Evolutionary conservation across 768 basidiomycete species (phyloP).

Genomic region (Lentinula sp.): DNA sequence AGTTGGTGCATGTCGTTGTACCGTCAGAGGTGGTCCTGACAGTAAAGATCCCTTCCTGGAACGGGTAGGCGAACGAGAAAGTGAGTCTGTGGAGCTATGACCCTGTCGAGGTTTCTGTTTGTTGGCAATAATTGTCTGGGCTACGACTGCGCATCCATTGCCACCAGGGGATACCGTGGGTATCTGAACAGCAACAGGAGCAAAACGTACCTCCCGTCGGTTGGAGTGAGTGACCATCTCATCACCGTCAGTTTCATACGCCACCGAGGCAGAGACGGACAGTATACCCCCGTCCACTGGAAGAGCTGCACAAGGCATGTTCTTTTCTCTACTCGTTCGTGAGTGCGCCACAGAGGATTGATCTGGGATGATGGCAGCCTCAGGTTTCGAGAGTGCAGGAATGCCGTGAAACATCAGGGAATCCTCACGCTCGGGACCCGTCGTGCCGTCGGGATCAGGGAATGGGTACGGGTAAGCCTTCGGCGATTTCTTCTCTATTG

Average conservation of each 20-base stretch:
- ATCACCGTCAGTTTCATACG: neutral
- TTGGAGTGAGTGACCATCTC: neutral
- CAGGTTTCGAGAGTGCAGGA: neutral
- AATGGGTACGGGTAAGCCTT: neutral
- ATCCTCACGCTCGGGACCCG: neutral
- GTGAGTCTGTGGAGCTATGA: too few relatives aligned
- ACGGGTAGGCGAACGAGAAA: neutral
- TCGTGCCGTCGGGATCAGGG: neutral
- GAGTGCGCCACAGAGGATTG: neutral
- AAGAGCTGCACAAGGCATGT: neutral
- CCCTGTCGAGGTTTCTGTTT: neutral
- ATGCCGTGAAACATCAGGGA: neutral
- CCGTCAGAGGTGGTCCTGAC: slow-evolving; percentile 2
- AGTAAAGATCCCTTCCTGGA: slow-evolving; percentile 1
- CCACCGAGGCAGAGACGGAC: neutral
- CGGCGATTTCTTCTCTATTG: neutral
- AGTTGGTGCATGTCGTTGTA: too few relatives aligned
- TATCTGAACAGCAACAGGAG: neutral
- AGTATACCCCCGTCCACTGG: neutral
- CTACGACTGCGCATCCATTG: neutral
- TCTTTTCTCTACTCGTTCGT: neutral
- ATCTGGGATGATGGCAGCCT: neutral
- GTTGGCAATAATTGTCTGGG: neutral
- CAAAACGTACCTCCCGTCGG: neutral
- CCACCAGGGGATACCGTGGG: neutral